Percentiles rank a stretch among this genome's conserved stretches.
phyloP scores from a whole-genome alignment of 2,329 filamentous ascomycete genomes.

The Fusarium dimerum region DNA sequence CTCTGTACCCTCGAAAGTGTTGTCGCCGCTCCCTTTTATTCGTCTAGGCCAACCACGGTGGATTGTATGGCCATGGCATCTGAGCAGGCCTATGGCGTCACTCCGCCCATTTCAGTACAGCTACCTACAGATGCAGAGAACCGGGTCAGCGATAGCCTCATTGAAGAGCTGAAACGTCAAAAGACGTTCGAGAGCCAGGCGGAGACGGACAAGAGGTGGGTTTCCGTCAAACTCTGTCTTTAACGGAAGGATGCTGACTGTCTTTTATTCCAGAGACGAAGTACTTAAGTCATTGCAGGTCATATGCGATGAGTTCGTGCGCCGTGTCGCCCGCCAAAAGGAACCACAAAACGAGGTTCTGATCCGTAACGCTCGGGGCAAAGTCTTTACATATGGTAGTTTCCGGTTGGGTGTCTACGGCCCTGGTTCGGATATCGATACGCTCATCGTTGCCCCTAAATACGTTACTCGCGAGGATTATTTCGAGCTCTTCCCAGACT shows the following conservation, averaged over 20 bases:
- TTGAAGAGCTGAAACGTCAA: conserved; percentile 82
- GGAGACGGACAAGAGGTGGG: conserved; percentile 80
- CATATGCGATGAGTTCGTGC: conserved; percentile 85
- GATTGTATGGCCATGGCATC: conserved; percentile 33
- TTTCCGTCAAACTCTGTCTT: background rate
- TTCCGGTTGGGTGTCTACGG: conserved; percentile 93
- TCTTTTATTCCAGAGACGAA: conserved; percentile 32
- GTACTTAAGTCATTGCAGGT: conserved; percentile 77
- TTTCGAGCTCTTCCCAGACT: conserved; percentile 82
- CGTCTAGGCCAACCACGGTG: conserved; percentile 5
- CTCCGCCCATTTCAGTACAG: conserved; percentile 76
- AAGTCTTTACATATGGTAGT: conserved; percentile 95
- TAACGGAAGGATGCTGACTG: conserved; percentile 7
- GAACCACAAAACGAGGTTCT: conserved; percentile 72
- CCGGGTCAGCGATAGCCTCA: conserved; percentile 73
- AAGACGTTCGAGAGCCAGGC: conserved; percentile 87
- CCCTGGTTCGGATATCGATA: conserved; percentile 97
- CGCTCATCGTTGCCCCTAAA: conserved; percentile 86
- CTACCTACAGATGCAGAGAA: conserved; percentile 78
- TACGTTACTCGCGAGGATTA: conserved; percentile 89
- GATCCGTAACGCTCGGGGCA: conserved; percentile 82
- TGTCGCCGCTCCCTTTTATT: background rate
- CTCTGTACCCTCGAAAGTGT: background rate
- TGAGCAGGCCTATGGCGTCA: conserved; percentile 63
- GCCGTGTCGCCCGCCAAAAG: conserved; percentile 73